Evolutionary conservation across 305 asterid species (phyloP).

Genomic region (Coffea humblotiana): DNA sequence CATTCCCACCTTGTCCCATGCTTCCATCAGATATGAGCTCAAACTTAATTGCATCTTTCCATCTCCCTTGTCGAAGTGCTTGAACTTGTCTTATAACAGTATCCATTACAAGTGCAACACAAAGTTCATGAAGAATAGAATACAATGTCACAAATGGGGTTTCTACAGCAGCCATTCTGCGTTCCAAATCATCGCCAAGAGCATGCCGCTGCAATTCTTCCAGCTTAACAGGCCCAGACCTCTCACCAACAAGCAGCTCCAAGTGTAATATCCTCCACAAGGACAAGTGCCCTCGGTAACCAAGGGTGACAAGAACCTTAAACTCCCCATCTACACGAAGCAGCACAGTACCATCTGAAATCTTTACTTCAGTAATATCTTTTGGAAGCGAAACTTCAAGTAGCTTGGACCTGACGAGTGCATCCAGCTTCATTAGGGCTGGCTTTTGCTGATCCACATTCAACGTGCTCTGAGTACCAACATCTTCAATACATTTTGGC

Average conservation of each 20-base stretch:
- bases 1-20: constrained; percentile 63
- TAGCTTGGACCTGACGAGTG: constrained; percentile 85
- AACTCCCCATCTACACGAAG: constrained; percentile 94
- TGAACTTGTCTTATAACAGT: constrained; percentile 95
- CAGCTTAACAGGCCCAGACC: constrained; percentile 72
- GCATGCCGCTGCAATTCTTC: constrained; percentile 91
- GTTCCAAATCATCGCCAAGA: constrained; percentile 98
- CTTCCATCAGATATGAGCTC: constrained; percentile 93
- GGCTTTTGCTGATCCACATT: constrained; percentile 74
- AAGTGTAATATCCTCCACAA: constrained; percentile 97
- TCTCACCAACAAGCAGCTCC: constrained; percentile 97
- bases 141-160: constrained; percentile 73
- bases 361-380: constrained; percentile 67
- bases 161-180: constrained; percentile 95
- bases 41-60: constrained; percentile 98
- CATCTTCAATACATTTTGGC: constrained; percentile 93
- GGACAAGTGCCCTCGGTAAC: constrained; percentile 95
- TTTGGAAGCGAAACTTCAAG: constrained; percentile 82
- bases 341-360: constrained; percentile 87
- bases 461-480: constrained; percentile 74
- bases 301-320: constrained; percentile 93
- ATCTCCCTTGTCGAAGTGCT: constrained; percentile 84
- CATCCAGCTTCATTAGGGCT: constrained; percentile 78
- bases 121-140: constrained; percentile 88
- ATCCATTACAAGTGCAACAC: constrained; percentile 96